phyloP scores from a whole-genome alignment of 495 filamentous ascomycete genomes.

The Emericellopsis terricola region DNA sequence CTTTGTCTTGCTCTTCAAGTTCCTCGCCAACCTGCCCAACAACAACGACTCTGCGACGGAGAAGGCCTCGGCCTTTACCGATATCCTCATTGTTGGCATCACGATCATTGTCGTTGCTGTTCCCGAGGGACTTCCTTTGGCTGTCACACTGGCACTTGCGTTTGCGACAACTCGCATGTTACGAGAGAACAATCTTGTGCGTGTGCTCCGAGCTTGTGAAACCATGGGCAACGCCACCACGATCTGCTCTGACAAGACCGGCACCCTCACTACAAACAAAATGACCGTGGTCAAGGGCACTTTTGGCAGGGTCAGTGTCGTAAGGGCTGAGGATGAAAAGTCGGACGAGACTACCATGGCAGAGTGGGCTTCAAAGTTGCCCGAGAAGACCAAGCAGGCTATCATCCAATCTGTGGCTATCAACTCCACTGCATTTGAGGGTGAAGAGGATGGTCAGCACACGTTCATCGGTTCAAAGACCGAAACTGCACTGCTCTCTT shows the following conservation, averaged over 20 bases:
- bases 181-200: slow-evolving; percentile 69
- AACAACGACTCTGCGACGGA: slow-evolving; percentile 25
- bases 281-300: slow-evolving; percentile 58
- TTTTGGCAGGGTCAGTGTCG: slow-evolving; percentile 40
- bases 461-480: slow-evolving; percentile 60
- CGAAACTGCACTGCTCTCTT: slow-evolving; percentile 39
- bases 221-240: slow-evolving; percentile 81
- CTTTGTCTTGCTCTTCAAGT: slow-evolving; percentile 58
- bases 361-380: slow-evolving; percentile 41
- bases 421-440: slow-evolving; percentile 62
- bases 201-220: slow-evolving; percentile 59
- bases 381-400: slow-evolving; percentile 32
- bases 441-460: slow-evolving; percentile 39
- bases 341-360: slow-evolving; percentile 11
- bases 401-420: slow-evolving; percentile 47
- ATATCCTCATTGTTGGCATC: slow-evolving; percentile 67
- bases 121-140: slow-evolving; percentile 65
- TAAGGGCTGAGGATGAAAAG: slow-evolving; percentile 19
- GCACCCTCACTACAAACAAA: slow-evolving; percentile 60
- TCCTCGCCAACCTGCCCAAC: slow-evolving; percentile 40
- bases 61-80: slow-evolving; percentile 60
- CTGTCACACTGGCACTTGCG: slow-evolving; percentile 64
- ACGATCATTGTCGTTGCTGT: slow-evolving; percentile 73
- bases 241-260: slow-evolving; percentile 76
- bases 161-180: slow-evolving; percentile 68